A percentile compares a stretch with the other conserved stretches of the same genome.
These are phyloP conservation scores for Cutaneotrichosporon dermatis DNA, from an alignment of 1,284 basidiomycete species.

Conservation along the genomic window DNA sequence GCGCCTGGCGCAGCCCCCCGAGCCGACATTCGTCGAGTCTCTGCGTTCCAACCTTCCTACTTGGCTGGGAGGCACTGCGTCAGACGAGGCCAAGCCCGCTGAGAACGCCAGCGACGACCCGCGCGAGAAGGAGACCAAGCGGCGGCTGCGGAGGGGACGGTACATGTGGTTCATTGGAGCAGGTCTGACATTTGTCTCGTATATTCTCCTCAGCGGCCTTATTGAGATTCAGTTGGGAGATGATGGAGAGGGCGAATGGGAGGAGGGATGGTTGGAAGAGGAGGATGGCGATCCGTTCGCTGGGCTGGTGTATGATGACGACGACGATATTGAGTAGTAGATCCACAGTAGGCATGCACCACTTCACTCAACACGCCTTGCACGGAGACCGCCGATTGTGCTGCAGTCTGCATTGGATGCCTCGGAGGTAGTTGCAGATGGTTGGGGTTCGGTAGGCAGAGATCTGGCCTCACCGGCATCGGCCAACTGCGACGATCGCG, in stretches of 20 bases:
- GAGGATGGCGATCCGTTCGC: slow-evolving; percentile 5
- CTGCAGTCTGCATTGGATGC: too few species aligned
- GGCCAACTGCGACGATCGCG: not conserved
- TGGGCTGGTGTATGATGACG: not conserved
- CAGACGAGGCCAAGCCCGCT: not conserved
- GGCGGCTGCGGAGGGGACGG: slow-evolving; percentile 31
- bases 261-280: slow-evolving; percentile 18
- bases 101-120: not conserved
- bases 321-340: not conserved
- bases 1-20: slow-evolving; percentile 3
- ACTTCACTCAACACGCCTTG: not conserved
- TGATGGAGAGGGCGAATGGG: slow-evolving; percentile 22
- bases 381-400: too few species aligned
- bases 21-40: not conserved
- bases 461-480: not conserved
- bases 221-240: slow-evolving; percentile 31
- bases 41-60: not conserved
- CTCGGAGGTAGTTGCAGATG: too few species aligned
- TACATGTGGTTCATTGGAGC: slow-evolving; percentile 42
- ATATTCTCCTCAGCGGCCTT: slow-evolving; percentile 37
- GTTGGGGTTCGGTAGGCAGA: too few species aligned
- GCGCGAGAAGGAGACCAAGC: slow-evolving; percentile 24
- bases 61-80: slow-evolving; percentile 2
- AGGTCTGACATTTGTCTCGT: slow-evolving; percentile 32
- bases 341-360: not conserved